Conservation (phyloP, 2,329 filamentous ascomycete genomes). For the Colletotrichum graminicola region DNA sequence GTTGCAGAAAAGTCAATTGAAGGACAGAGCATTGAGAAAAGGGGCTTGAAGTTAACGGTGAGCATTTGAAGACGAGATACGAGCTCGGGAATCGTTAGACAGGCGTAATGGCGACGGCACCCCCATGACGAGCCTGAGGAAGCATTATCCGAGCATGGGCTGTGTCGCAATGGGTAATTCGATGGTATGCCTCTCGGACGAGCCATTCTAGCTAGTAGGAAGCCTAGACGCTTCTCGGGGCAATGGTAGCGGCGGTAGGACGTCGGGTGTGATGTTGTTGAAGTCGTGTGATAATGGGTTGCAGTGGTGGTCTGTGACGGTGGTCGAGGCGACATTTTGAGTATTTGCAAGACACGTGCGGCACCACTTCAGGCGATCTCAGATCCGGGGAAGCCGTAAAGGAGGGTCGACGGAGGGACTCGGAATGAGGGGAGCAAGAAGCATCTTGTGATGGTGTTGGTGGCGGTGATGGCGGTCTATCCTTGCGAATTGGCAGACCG, state of each 20-base stretch:
- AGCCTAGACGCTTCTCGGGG: slow-evolving; percentile 10
- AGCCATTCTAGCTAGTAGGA: neutral
- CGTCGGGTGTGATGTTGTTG: neutral
- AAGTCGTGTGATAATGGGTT: slow-evolving; percentile 3
- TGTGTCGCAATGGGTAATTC: no score
- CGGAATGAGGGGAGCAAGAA: slow-evolving; percentile 7
- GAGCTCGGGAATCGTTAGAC: neutral
- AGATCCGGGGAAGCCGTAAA: slow-evolving; percentile 29
- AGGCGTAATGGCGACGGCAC: neutral
- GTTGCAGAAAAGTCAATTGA: slow-evolving; percentile 10
- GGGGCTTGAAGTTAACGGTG: neutral
- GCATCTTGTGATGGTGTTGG: neutral
- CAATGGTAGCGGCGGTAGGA: slow-evolving; percentile 1
- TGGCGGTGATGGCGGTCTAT: neutral
- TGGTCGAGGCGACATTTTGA: slow-evolving; percentile 15
- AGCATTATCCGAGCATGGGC: neutral
- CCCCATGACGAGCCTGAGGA: neutral
- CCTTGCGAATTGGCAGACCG: slow-evolving; percentile 9
- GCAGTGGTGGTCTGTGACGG: slow-evolving; percentile 14
- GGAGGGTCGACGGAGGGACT: slow-evolving; percentile 1
- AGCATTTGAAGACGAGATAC: slow-evolving; percentile 23
- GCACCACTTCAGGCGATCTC: neutral
- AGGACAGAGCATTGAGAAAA: neutral
- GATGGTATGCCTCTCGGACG: neutral
- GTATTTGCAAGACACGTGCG: slow-evolving; percentile 7